Evolutionary conservation across 805 yeast genomes (phyloP), one percentile per base, ranked within the genome.

Genomic region (Metschnikowia cerradonensis): DNA sequence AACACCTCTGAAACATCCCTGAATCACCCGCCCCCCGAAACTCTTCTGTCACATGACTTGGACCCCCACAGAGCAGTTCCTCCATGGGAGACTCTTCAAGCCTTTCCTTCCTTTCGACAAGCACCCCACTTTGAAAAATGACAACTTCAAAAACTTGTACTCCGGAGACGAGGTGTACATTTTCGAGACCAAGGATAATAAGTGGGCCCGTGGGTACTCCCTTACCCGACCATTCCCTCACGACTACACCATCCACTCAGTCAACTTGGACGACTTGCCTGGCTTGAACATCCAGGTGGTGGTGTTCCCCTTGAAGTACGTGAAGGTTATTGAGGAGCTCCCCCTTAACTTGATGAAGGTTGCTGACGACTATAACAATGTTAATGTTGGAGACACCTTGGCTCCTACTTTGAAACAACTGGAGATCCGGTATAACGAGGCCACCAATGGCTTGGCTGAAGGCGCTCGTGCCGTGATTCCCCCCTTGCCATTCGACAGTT

Each of bases 201-300:
- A 77, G 54, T 90, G 96, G 96, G 89, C 83, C 22, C 76, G 96
- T 58, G 96, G 90, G 11, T 89, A 90, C 65, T 75, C 81, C 3
- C 70, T 86, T 34, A 71, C 84, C 36, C 78, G 82, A 52, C 91
- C 95, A 6, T 69, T 82, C 48, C 92, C 92, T 0, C 76, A 81
- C 32, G 89, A 84, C 61, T 86, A 82, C 65, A 72, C 78, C 40
- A 78, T 84, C 35, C 81, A 86, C 13, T 76, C 82, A 1, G 78
- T 81, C 26, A 79, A 81, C 56, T 71, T 82, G 55, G 88, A 84
- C 47, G 80, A 79, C 49, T 69, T 86, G 48, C 90, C 90, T 0
- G 83, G 80, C 39, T 69, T 73, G 48, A 77, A 75, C 45, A 67
- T 79, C 38, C 69, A 72, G 15, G 73, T 83, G n/a, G 83, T 76